Evolutionary conservation across 192 early-diverging fungal species (phyloP).

Genomic region (Coemansia nantahalensis): DNA sequence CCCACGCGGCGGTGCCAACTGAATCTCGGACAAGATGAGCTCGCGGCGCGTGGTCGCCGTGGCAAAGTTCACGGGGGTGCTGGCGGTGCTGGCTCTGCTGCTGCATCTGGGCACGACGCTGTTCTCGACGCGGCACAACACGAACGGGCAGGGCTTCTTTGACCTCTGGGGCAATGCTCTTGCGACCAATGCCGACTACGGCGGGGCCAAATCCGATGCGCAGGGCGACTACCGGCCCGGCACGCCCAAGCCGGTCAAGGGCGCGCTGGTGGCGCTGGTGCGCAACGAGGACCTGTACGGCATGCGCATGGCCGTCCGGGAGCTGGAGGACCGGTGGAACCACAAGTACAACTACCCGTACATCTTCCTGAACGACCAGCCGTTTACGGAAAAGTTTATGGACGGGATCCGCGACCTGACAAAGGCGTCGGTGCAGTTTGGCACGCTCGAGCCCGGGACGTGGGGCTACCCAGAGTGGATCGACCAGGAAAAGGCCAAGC

Average conservation of each 20-base stretch:
- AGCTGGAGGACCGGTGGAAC: slow-evolving; percentile 73
- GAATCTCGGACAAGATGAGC: too few relatives aligned
- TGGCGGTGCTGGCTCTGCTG: slow-evolving; percentile 28
- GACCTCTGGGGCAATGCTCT: slow-evolving; percentile 29
- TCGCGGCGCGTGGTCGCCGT: slow-evolving; percentile 26
- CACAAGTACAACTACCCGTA: slow-evolving; percentile 75
- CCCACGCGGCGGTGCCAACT: too few relatives aligned
- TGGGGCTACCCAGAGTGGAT: slow-evolving; percentile 52
- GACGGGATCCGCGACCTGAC: slow-evolving; percentile 40
- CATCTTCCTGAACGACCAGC: slow-evolving; percentile 75
- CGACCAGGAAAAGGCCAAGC: slow-evolving; percentile 34
- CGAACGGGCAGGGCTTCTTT: slow-evolving; percentile 22
- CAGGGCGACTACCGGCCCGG: slow-evolving; percentile 16
- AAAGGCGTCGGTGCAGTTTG: slow-evolving; percentile 29
- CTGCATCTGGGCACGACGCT: slow-evolving; percentile 32
- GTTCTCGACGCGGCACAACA: slow-evolving; percentile 35
- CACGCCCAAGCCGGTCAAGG: slow-evolving; percentile 43
- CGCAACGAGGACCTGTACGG: slow-evolving; percentile 65
- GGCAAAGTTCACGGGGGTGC: slow-evolving; percentile 30
- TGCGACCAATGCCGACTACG: slow-evolving; percentile 11
- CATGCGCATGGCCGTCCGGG: slow-evolving; percentile 53
- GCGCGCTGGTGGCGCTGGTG: slow-evolving; percentile 63
- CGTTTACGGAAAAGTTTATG: slow-evolving; percentile 69
- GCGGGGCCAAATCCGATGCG: slow-evolving; percentile 3
- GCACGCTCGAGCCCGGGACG: slow-evolving; percentile 25